These are phyloP conservation scores for Fraxinus dipetala DNA, from an alignment of 305 asterid species.

Conservation along the genomic window DNA sequence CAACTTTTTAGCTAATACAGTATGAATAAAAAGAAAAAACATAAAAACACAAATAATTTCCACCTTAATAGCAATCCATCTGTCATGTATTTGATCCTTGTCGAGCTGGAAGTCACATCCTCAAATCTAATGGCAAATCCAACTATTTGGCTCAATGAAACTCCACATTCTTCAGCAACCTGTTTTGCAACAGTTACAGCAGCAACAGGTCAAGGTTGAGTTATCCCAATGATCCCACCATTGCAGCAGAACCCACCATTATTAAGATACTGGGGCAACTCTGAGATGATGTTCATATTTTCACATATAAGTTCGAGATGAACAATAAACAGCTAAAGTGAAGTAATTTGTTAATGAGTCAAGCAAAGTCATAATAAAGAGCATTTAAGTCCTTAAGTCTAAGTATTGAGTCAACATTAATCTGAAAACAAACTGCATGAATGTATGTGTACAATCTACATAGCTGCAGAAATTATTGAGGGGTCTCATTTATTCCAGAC, in stretches of 20 bases:
- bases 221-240: conserved; percentile 81
- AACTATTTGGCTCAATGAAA: conserved; percentile 69
- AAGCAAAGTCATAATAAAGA: not conserved
- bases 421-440: too few species aligned
- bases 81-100: conserved; percentile 89
- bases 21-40: not conserved
- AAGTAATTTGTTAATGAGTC: not conserved
- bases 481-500: not conserved
- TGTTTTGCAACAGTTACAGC: conserved; percentile 92
- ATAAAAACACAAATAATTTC: not conserved
- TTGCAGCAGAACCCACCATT: conserved; percentile 74
- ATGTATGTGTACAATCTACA: too few species aligned
- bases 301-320: conserved; percentile 17
- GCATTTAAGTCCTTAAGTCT: too few species aligned
- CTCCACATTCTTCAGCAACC: conserved; percentile 90
- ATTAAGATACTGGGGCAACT: conserved; percentile 78
- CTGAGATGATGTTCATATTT: conserved; percentile 39
- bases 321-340: conserved; percentile 5
- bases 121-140: conserved; percentile 92
- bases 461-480: too few species aligned
- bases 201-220: conserved; percentile 98
- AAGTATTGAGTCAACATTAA: too few species aligned
- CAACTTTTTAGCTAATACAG: not conserved
- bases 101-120: conserved; percentile 72
- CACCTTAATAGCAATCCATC: conserved; percentile 92